phyloP scores from a whole-genome alignment of 2,329 filamentous ascomycete genomes.

The Hypoxylon sp. region DNA sequence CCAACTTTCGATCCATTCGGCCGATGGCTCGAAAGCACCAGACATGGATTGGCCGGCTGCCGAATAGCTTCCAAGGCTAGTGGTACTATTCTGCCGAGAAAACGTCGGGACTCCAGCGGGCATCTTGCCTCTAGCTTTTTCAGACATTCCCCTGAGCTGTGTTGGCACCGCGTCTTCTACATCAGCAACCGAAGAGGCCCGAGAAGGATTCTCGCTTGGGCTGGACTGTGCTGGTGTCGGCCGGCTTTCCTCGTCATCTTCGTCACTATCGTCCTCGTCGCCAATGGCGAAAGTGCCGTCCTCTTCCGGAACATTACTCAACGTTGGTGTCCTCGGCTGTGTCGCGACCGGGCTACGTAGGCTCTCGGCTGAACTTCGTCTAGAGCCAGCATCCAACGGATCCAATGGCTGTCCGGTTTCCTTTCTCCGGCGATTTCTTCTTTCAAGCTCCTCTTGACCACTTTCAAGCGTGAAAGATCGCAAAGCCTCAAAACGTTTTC shows the following conservation, averaged over 20 bases:
- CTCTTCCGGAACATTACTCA: constrained; percentile 78
- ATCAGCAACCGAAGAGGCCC: constrained; percentile 72
- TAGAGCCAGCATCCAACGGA: constrained; percentile 57
- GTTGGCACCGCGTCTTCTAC: constrained; percentile 81
- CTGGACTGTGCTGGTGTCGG: constrained; percentile 70
- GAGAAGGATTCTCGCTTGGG: constrained; percentile 68
- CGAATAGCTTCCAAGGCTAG: constrained; percentile 76
- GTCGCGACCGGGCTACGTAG: constrained; percentile 67
- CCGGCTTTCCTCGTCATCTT: constrained; percentile 54
- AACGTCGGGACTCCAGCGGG: constrained; percentile 84
- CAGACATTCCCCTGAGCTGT: constrained; percentile 91
- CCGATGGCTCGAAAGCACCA: constrained; percentile 78
- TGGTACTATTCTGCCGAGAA: constrained; percentile 88
- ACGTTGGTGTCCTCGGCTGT: constrained; percentile 61
- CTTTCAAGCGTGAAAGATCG: constrained; percentile 90
- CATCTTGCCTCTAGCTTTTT: constrained; percentile 96
- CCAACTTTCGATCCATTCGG: constrained; percentile 92
- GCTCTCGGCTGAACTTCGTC: constrained; percentile 73
- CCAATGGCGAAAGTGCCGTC: constrained; percentile 88
- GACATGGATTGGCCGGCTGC: constrained; percentile 63
- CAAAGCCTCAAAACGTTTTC: constrained; percentile 83
- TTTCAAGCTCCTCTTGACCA: constrained; percentile 89
- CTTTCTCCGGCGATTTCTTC: constrained; percentile 75
- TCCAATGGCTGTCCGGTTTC: constrained; percentile 63
- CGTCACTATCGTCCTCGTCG: constrained; percentile 71